Base-by-base conservation (phyloP, 176 grass and related monocot species). In the Thalia dealbata region DNA sequence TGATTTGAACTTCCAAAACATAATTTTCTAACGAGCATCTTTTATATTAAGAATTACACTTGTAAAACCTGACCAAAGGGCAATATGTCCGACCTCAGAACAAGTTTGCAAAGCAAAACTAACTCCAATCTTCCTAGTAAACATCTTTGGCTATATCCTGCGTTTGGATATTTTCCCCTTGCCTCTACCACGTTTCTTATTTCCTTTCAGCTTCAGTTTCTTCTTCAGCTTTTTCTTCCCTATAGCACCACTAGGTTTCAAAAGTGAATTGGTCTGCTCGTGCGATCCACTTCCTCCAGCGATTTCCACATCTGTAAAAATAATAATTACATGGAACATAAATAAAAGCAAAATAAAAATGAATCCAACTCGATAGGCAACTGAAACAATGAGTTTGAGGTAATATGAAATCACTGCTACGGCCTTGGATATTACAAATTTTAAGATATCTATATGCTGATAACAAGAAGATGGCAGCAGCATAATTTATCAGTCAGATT, bases 221-320 rank as follows among this genome's bases (percentile, higher is more conserved):
- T 56, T 56, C 54, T 58, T 65, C 28, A 19, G 71, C 65, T 90
- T 92, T 61, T 90, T 96, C 89, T 96, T 96, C 65, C 89, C 83
- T 73, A 96, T 90, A 46, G 72, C 86, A 27, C 89, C 87, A 11
- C 81, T 76, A 41, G 92, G 87, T 42, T 92, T 96, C 70, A 96
- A 83, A 1, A 81, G 59, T 55, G 62, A 30, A 1, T 76, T 74
- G 0, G 80, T 71, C 65, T 46, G 84, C 25, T 48, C 74, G 3
- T 38, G 32, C 1, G 32, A 46, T 6, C 54, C 59, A 52, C 55
- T 87, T 72, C 88, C 86, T 81, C 64, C 86, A 26, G 81, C 63
- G 73, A 84, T 87, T 71, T 89, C 92, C 18, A 84, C 76, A 32
- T 90, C 88, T 86, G 72, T 32, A 70, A 24, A 66, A 52, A 6